Base-by-base conservation (phyloP, 2,329 filamentous ascomycete genomes). In the Ceratocystis eucalypticola region DNA sequence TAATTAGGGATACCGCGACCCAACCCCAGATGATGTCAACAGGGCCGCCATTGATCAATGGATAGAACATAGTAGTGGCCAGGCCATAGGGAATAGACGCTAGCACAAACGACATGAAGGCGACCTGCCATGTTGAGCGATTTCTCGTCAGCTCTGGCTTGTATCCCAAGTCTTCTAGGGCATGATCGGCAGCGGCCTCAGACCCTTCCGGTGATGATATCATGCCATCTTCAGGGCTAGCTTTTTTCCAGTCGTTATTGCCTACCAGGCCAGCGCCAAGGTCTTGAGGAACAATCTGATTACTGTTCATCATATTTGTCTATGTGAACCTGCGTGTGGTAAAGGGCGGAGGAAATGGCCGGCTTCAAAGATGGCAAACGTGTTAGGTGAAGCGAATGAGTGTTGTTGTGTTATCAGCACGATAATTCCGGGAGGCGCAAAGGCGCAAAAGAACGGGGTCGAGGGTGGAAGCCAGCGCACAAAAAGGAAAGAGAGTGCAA, bases 51-150 rank as follows among this genome's bases (percentile, higher is more conserved):
- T 83, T 84, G 66, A 82, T 77, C 53, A 89, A 75, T 2, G 87
- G 86, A 72, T 88, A 89, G 74, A 80, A 80, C 70, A 89, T 74
- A 6, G 86, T 89, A 1, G 87, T 90, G 57, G 85, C 82, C 48
- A 90, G 79, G 71, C 87, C 87, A 74, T 89, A 90, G 8, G 87
- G 87, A 69, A 89, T 88, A 2, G 87, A 86, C 61, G 87, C 86
- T 65, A 90, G 81, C 70, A 89, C 87, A 72, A 89, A 90, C 69
- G 85, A 87, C 86, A 88, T 88, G 79, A 88, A 88, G 70, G 85
- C 84, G 65, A 88, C 85, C 74, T 88, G 85, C 70, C 84, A 78
- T 1, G 85, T 88, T 57, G 85, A 88, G 65, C 86, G 81, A 71
- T 81, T 87, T 68, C 86, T 83, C 62, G 79, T 75, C 67, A 88